Base-by-base conservation (phyloP, 192 early-diverging fungal species). In the Coemansia brasiliensis region DNA sequence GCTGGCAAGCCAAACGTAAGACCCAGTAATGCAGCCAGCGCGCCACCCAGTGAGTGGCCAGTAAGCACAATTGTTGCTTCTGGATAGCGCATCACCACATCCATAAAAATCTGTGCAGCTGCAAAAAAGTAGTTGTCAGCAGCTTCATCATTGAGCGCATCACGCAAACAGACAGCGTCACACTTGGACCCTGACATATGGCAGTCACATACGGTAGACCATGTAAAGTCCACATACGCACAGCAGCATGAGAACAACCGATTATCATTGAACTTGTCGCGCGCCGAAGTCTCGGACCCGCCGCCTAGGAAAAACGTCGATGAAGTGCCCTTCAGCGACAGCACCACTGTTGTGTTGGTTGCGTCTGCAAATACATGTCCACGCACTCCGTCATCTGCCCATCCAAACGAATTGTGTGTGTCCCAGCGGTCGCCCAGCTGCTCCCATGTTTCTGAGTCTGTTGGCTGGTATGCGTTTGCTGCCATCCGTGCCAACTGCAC, bases 191-290 rank as follows among this genome's bases (percentile, higher is more conserved):
- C 72, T 0, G 78, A 72, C 25, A 72, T 67, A 56, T 87, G 85
- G 74, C 96, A 98, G 61, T 84, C 84, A 67, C 96, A 98, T 3
- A 98, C 89, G 0, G 88, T 73, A 3, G 65, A 72, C 96, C 96
- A 98, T 0, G 79, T 81, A 29, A 85, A 86, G 44, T 87, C 86
- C 9, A 88, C 89, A 38, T 87, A 86, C 7, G 87, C 96, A 75
- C 96, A 98, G 74, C 96, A 98, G 78, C 96, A 98, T 2, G 92
- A 94, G 62, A 96, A 98, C 59, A 97, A 83, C 10, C 90, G 80
- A 67, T 97, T 98, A 78, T 97, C 94, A 74, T 93, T 93, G 41
- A 75, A 74, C 67, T 90, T 92, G 75, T 93, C 91, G 20, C 83
- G 82, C 3, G 80, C 74, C 6, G 84, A 82, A 5, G 91, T 92